A percentile compares a stretch with the other conserved stretches of the same genome.
Evolutionary conservation across 768 basidiomycete genomes (phyloP).

Genomic region (Amanita subjunquillea): DNA sequence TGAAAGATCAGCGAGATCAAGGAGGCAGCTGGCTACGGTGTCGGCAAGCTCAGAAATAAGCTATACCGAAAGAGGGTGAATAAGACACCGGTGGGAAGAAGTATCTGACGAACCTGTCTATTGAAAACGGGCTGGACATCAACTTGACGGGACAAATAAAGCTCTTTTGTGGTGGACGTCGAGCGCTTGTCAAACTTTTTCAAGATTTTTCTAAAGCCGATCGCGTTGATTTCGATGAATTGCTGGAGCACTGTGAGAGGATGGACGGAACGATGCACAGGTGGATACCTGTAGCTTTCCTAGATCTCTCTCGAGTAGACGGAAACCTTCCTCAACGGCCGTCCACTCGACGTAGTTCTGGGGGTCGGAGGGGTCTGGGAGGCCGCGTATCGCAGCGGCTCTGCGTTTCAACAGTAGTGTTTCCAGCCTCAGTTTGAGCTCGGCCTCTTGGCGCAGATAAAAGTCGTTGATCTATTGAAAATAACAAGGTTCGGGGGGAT

Average conservation of each 20-base stretch:
- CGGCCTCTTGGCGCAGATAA: slow-evolving; percentile 95
- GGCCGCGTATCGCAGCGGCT: slow-evolving; percentile 62
- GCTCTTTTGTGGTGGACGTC: slow-evolving; percentile 89
- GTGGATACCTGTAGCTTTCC: slow-evolving; percentile 79
- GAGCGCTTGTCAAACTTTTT: slow-evolving; percentile 99
- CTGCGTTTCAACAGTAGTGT: slow-evolving; percentile 91
- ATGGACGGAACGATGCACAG: not conserved
- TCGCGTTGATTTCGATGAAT: slow-evolving; percentile 96
- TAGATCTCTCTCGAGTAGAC: slow-evolving; percentile 87
- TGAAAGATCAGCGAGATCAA: slow-evolving; percentile 70
- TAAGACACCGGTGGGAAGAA: slow-evolving; percentile 1
- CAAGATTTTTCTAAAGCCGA: slow-evolving; percentile 92
- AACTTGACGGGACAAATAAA: slow-evolving; percentile 92
- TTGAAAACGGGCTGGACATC: slow-evolving; percentile 99
- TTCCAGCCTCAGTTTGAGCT: slow-evolving; percentile 84
- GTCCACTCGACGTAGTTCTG: slow-evolving; percentile 83
- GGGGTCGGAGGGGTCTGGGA: slow-evolving; percentile 50
- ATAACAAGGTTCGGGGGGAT: slow-evolving; percentile 7
- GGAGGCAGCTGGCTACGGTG: slow-evolving; percentile 74
- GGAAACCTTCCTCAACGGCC: slow-evolving; percentile 93
- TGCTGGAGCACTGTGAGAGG: slow-evolving; percentile 39
- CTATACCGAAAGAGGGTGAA: slow-evolving; percentile 24
- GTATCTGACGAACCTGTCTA: slow-evolving; percentile 56
- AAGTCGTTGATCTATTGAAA: slow-evolving; percentile 84
- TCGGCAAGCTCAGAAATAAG: slow-evolving; percentile 94